Percentiles rank a stretch among this genome's conserved stretches.
Evolutionary conservation across 345 rosid species (phyloP).

Genomic region (Balakata baccata): DNA sequence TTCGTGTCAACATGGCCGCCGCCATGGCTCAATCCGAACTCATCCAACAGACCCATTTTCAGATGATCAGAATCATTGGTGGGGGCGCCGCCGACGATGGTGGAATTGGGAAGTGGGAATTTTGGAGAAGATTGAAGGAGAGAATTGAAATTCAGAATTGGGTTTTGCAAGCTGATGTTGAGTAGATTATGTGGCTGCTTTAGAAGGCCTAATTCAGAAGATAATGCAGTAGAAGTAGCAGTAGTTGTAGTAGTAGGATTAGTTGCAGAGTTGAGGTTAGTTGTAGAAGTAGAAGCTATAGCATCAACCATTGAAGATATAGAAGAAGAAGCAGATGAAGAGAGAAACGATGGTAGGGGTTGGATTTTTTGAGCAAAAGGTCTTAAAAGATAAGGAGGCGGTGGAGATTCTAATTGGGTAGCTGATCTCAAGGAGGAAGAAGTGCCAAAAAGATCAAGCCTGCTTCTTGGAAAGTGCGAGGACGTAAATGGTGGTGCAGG

Average conservation of each 20-base stretch:
- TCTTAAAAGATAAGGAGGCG: constrained; percentile 51
- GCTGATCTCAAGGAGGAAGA: constrained; percentile 38
- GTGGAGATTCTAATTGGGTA: constrained; percentile 37
- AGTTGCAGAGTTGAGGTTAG: constrained; percentile 11
- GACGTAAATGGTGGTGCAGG: constrained; percentile 80
- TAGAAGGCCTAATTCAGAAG: constrained; percentile 28
- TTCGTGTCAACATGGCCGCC: constrained; percentile 31
- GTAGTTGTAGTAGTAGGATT: constrained; percentile 17
- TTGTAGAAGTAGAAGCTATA: constrained; percentile 27
- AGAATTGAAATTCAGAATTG: constrained; percentile 56
- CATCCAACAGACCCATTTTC: constrained; percentile 48
- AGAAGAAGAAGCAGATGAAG: constrained; percentile 33
- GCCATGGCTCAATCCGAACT: constrained; percentile 37
- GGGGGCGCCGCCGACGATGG: constrained; percentile 7
- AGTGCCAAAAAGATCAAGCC: constrained; percentile 67
- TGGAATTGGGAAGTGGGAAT: constrained; percentile 32
- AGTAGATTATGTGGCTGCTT: constrained; percentile 36
- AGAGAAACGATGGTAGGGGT: constrained; percentile 33
- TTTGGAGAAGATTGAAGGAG: constrained; percentile 50
- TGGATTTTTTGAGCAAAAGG: constrained; percentile 51
- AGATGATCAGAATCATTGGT: constrained; percentile 22
- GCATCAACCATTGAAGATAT: constrained; percentile 35
- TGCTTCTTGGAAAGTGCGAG: constrained; percentile 53
- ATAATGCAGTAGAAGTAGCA: constrained; percentile 19
- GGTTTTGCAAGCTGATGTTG: constrained; percentile 47